Evolutionary conservation across 2,329 filamentous ascomycete genomes (phyloP).

Genomic region (Paecilomyces variotii): DNA sequence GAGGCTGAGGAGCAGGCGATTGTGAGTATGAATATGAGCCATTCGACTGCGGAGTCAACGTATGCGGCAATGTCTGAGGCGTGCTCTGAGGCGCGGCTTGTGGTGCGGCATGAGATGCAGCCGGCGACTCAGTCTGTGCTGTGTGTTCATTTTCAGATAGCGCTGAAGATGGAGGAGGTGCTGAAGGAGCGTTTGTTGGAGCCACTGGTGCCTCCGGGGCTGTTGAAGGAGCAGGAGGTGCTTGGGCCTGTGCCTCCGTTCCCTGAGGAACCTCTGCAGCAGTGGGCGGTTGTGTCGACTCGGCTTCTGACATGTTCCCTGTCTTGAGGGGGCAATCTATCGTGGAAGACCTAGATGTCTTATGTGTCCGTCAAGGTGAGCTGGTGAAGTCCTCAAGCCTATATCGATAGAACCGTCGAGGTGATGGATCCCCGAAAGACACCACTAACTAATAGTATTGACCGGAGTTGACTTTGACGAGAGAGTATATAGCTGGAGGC

Average conservation of each 20-base stretch:
- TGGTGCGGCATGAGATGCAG: conserved; percentile 5
- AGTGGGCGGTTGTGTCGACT: conserved; percentile 2
- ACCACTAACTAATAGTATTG: not conserved
- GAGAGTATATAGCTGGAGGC: not conserved
- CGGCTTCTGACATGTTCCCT: conserved; percentile 1
- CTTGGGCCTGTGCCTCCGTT: conserved; percentile 10
- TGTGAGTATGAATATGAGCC: conserved; percentile 17
- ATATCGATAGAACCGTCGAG: not conserved
- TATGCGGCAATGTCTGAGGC: conserved; percentile 33
- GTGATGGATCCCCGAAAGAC: not conserved
- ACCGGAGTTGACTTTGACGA: not conserved
- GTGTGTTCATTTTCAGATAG: conserved; percentile 6
- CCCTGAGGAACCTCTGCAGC: conserved; percentile 8
- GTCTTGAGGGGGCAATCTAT: not conserved
- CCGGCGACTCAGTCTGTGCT: conserved; percentile 4
- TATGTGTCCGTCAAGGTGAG: not conserved
- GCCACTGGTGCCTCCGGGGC: not conserved
- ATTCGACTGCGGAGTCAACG: conserved; percentile 39
- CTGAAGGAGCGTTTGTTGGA: not conserved
- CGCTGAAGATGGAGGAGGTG: conserved; percentile 13
- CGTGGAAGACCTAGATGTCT: not conserved
- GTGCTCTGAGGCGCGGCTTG: conserved; percentile 9
- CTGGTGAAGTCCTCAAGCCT: not conserved
- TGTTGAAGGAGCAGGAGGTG: conserved; percentile 12
- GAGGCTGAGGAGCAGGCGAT: conserved; percentile 1